phyloP scores from a whole-genome alignment of 345 rosid genomes.

The Salix udensis region DNA sequence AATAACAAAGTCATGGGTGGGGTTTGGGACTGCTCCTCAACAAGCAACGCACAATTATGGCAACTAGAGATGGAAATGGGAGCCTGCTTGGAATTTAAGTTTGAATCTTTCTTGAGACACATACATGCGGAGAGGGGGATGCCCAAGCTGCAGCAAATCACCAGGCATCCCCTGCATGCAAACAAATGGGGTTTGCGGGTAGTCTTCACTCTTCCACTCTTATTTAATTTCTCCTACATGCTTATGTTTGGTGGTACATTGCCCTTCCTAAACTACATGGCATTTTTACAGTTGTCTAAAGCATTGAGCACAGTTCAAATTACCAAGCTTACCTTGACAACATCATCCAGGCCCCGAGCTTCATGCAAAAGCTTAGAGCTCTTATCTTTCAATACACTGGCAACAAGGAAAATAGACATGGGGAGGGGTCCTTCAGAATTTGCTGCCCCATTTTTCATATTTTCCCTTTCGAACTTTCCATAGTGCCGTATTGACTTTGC shows the following conservation, averaged over 20 bases:
- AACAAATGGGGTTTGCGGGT: not conserved
- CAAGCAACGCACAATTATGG: not conserved
- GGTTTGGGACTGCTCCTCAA: not conserved
- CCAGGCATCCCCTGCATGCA: not conserved
- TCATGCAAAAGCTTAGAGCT: slow-evolving; percentile 72
- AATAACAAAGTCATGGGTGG: not conserved
- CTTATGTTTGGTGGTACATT: not conserved
- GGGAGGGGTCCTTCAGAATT: slow-evolving; percentile 71
- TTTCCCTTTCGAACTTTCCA: slow-evolving; percentile 89
- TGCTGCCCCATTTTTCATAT: slow-evolving; percentile 55
- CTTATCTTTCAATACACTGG: slow-evolving; percentile 94
- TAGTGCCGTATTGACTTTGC: slow-evolving; percentile 58
- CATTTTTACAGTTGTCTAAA: not conserved
- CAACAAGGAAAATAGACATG: slow-evolving; percentile 89
- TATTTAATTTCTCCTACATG: not conserved
- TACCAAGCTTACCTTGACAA: slow-evolving; percentile 61
- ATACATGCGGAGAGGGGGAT: not conserved
- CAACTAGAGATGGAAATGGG: not conserved
- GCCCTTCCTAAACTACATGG: not conserved
- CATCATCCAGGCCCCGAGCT: slow-evolving; percentile 94
- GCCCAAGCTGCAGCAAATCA: not conserved
- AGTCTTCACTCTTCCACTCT: not conserved
- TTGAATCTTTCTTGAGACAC: not conserved
- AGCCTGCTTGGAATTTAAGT: not conserved
- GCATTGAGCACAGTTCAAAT: not conserved